Percentiles rank a stretch among this genome's conserved stretches.
phyloP scores from a whole-genome alignment of 306 rosid genomes.

The Mimosa bimucronata region DNA sequence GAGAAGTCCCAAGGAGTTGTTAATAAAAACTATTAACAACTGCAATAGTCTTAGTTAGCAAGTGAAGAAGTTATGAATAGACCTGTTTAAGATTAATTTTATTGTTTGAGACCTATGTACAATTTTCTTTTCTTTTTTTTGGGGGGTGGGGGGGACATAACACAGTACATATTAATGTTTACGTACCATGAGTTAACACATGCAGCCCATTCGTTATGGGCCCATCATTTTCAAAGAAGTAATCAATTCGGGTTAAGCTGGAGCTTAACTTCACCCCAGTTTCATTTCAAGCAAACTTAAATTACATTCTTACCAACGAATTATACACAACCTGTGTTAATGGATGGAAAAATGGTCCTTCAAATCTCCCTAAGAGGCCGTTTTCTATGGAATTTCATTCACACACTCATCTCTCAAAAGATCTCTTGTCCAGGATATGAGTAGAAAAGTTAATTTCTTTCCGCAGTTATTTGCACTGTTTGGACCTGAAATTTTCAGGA shows the following conservation, averaged over 20 bases:
- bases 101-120: too few species aligned
- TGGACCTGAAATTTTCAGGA: conserved; percentile 75
- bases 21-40: too few species aligned
- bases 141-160: too few species aligned
- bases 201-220: neutral
- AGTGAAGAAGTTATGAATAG: too few species aligned
- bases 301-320: neutral
- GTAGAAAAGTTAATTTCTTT: neutral
- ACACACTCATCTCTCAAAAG: neutral
- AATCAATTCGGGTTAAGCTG: neutral
- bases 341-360: neutral
- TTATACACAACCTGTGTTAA: neutral
- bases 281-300: neutral
- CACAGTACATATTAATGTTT: neutral
- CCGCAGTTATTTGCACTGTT: conserved; percentile 70
- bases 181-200: neutral
- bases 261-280: neutral
- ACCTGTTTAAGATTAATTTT: too few species aligned
- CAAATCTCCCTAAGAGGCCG: neutral
- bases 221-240: neutral
- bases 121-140: too few species aligned
- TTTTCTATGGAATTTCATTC: neutral
- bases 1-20: too few species aligned
- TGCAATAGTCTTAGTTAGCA: too few species aligned
- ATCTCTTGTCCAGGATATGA: neutral